phyloP scores from a whole-genome alignment of 176 grass and related monocot genomes.

The Oryza glaberrima region DNA sequence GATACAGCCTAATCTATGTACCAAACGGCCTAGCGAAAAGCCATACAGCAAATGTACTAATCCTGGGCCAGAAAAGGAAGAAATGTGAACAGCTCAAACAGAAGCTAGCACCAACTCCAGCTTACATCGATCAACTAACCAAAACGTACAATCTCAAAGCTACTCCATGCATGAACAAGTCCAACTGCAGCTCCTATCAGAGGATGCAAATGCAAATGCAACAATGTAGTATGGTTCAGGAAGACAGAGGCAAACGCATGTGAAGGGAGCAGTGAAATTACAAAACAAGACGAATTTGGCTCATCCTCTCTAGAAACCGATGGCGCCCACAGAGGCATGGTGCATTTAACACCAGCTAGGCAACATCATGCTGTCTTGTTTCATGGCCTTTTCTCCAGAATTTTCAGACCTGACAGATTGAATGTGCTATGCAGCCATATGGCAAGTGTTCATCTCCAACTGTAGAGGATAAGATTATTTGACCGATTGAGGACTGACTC shows the following conservation, averaged over 20 bases:
- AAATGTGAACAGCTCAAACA: background rate
- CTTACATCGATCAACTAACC: background rate
- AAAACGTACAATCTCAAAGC: constrained; percentile 11
- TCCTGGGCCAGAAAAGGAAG: background rate
- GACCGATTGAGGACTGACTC: background rate
- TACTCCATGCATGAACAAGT: background rate
- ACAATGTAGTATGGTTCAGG: background rate
- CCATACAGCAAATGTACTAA: background rate
- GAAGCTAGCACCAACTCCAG: background rate
- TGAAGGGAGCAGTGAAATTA: constrained; percentile 1
- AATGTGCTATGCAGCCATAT: constrained; percentile 17
- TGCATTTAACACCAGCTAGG: constrained; percentile 33
- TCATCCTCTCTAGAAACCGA: constrained; percentile 9
- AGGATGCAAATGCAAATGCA: constrained; percentile 12
- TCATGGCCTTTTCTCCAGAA: constrained; percentile 34
- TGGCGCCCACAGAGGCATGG: constrained; percentile 38
- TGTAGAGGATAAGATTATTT: constrained; percentile 27
- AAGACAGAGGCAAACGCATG: constrained; percentile 10
- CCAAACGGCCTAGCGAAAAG: background rate
- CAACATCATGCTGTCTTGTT: constrained; percentile 33
- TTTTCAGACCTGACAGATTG: constrained; percentile 16
- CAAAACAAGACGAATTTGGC: constrained; percentile 28
- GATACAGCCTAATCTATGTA: background rate
- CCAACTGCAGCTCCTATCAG: background rate
- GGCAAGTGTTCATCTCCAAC: constrained; percentile 9